Percentiles rank a stretch among this genome's conserved stretches.
phyloP scores from a whole-genome alignment of 768 basidiomycete genomes.

The Termitomyces sp. region DNA sequence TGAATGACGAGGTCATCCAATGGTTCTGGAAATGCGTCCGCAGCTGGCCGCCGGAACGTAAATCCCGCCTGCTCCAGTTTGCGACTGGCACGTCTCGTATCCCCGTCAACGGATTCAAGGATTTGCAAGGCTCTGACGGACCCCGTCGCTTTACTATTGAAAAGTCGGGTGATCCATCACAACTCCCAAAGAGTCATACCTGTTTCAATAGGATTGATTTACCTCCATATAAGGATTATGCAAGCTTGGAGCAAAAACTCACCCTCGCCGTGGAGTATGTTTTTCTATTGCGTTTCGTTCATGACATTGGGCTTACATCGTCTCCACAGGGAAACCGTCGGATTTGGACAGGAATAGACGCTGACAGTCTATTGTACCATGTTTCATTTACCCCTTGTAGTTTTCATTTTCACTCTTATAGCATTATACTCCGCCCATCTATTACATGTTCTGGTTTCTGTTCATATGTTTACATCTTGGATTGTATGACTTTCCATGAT shows the following conservation, averaged over 20 bases:
- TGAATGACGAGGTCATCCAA: conserved; percentile 93
- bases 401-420: not conserved
- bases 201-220: conserved; percentile 98
- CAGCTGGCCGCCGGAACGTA: conserved; percentile 97
- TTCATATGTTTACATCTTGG: not conserved
- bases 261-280: conserved; percentile 92
- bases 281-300: conserved; percentile 9
- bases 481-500: not conserved
- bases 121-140: conserved; percentile 96
- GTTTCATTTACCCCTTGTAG: conserved; percentile 6
- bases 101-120: conserved; percentile 98
- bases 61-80: conserved; percentile 93
- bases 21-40: conserved; percentile 99
- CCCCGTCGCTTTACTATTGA: conserved; percentile 97
- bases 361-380: not conserved
- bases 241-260: conserved; percentile 90
- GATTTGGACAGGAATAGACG: conserved; percentile 85
- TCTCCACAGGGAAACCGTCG: conserved; percentile 74
- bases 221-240: conserved; percentile 97
- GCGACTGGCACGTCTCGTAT: conserved; percentile 96
- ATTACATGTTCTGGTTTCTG: not conserved
- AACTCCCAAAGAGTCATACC: conserved; percentile 92
- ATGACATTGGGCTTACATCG: conserved; percentile 9
- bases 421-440: not conserved
- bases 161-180: conserved; percentile 94